phyloP scores from a whole-genome alignment of 2,329 filamentous ascomycete genomes.

The Pseudocercospora crystallina region DNA sequence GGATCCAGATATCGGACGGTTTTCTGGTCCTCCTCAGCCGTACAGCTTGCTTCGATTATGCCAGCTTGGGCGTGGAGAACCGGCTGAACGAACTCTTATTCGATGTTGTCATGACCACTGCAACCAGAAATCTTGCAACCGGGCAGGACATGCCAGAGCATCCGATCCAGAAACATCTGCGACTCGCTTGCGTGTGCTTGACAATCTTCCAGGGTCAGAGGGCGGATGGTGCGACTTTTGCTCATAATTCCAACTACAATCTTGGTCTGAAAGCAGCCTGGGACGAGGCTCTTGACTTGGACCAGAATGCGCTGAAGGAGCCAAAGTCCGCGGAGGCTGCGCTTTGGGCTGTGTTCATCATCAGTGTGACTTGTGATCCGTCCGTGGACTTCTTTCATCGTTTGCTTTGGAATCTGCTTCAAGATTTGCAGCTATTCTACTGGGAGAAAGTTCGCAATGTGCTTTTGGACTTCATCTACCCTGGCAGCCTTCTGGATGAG shows the following conservation, averaged over 20 bases:
- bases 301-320: conserved; percentile 29
- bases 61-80: conserved; percentile 31
- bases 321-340: conserved; percentile 34
- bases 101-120: conserved; percentile 32
- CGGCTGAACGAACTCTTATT: conserved; percentile 33
- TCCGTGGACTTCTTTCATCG: conserved; percentile 27
- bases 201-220: conserved; percentile 35
- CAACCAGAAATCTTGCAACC: conserved; percentile 16
- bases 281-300: conserved; percentile 31
- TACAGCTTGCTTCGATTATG: conserved; percentile 36
- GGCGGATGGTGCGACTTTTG: conserved; percentile 30
- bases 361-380: conserved; percentile 34
- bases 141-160: conserved; percentile 22
- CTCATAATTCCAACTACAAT: conserved; percentile 30
- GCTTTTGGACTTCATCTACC: conserved; percentile 36
- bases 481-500: conserved; percentile 34
- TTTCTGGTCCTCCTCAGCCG: conserved; percentile 32
- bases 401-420: conserved; percentile 26
- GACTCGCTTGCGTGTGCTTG: conserved; percentile 34
- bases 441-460: conserved; percentile 36
- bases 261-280: conserved; percentile 34
- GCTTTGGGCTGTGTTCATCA: conserved; percentile 36
- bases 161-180: conserved; percentile 32
- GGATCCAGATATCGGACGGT: conserved; percentile 28
- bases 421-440: conserved; percentile 29